Base-by-base conservation (phyloP, 164 flowering plant genomes). In the Umbilicus rupestris region DNA sequence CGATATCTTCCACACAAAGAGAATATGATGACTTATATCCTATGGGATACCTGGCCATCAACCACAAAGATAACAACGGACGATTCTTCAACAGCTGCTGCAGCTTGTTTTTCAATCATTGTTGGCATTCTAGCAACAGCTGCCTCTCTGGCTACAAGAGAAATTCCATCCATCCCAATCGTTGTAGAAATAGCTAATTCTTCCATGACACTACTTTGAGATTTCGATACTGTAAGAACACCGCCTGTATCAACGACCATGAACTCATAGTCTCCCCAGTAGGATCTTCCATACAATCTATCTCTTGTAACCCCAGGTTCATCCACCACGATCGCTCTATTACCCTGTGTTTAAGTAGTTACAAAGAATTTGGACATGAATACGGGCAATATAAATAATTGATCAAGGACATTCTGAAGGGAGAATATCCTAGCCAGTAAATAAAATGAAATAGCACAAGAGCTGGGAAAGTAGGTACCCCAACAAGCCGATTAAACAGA, bases 231-330 rank as follows among this genome's bases (percentile, higher is more conserved):
- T 35, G 78, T 83, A 50, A 94, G 79, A 65, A 94, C 99, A 65
- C 99, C 99, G 63, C 99, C 99, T 45, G 99, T 94, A 70, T 94
- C 99, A 28, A 94, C 79, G 63, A 94, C 93, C 96, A 94, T 84
- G 69, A 94, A 91, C 68, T 94, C 99, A 75, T 73, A 44, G n/a
- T 77, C 83, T 47, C 97, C 97, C 99, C 99, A 94, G 73, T 73
- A 88, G 14, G 95, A 81, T 81, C 97, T 85, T 37, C 97, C 97
- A 76, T 94, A 94, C 75, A 94, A 76, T 47, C 97, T 95, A 74
- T 94, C 99, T 83, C 99, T 83, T 30, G 99, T 94, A 33, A 94
- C 99, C 63, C 99, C 97, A 78, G 99, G 99, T 78, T 91, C 97
- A 78, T 94, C 96, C 69, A 94, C 96, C 59, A 94, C 99, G 75